Evolutionary conservation across 192 early-diverging fungal genomes (phyloP).

Genomic region (Endogone sp.): DNA sequence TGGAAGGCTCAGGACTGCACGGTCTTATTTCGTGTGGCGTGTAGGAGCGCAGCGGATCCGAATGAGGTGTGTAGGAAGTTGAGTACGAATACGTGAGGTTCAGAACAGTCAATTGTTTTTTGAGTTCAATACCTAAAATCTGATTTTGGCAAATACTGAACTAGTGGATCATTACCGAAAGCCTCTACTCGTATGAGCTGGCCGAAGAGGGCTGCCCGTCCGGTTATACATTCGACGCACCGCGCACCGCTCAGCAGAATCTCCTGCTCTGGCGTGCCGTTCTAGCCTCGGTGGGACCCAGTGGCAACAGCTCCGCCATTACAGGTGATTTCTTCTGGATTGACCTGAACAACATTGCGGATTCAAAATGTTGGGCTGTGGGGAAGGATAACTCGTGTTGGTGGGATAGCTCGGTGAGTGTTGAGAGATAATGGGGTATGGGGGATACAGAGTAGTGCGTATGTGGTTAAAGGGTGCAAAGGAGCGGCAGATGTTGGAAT

Average conservation of each 20-base stretch:
- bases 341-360: too few species aligned
- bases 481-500: too few species aligned
- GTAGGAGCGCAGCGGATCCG: conserved; percentile 6
- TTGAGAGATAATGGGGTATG: conserved; percentile 15
- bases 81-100: too few species aligned
- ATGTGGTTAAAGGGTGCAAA: too few species aligned
- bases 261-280: too few species aligned
- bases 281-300: too few species aligned
- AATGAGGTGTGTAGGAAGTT: conserved; percentile 13
- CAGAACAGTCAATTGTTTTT: too few species aligned
- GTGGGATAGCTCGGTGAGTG: conserved; percentile 5
- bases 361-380: too few species aligned
- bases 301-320: too few species aligned
- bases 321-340: too few species aligned
- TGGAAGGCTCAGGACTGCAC: conserved; percentile 19
- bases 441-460: conserved; percentile 19
- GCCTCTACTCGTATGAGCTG: conserved; percentile 8
- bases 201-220: conserved; percentile 9
- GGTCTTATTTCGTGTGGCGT: conserved; percentile 9
- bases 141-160: not conserved
- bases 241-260: too few species aligned
- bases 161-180: conserved; percentile 19
- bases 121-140: not conserved
- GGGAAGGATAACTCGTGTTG: too few species aligned
- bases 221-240: conserved; percentile 14